Evolutionary conservation across 2,329 filamentous ascomycete species (phyloP), one percentile per base, ranked within the genome.

Genomic region (Aspergillus proliferans): DNA sequence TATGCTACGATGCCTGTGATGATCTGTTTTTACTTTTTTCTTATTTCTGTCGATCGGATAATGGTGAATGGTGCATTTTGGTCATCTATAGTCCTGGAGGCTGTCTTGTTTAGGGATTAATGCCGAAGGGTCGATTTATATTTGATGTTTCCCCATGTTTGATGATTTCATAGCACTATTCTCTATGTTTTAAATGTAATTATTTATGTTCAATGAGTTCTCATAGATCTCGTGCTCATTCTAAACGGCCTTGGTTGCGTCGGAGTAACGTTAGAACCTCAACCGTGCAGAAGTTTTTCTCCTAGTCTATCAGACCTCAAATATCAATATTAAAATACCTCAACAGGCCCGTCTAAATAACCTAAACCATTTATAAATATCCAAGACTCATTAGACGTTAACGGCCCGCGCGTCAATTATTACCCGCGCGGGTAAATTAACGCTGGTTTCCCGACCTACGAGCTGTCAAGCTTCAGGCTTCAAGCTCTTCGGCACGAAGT

Each of bases 401-500:
- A 38, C n/a, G 40, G 19, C 19, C 40, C 19, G 15, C 46, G 39
- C 55, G 51, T 49, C 48, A 52, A 45, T 51, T 60, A 18, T 7
- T 40, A 40, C 9, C 38, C 38, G 38, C 38, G 38, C 38, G 38
- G n/a, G 18, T 40, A 40, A 40, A 40, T 19, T 40, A 40, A 19
- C 38, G 38, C 38, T 18, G 15, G 38, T 40, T 40, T 15, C 50
- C 50, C 44, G 38, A 21, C 38, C 15, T 36, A 36, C 53, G 49
- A 56, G 58, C 54, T 58, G 47, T 57, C 50, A 45, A 60, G 56
- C 55, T 58, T 49, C 48, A 52, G 52, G 50, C 56, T 54, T 56
- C 51, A 49, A 40, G 38, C 38, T 19, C 38, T 12, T 19, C 18
- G 18, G 38, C 38, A 40, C 38, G 38, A 40, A 18, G 18, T 19